Evolutionary conservation across 495 filamentous ascomycete genomes (phyloP).

Genomic region (Penicillium subrubescens): DNA sequence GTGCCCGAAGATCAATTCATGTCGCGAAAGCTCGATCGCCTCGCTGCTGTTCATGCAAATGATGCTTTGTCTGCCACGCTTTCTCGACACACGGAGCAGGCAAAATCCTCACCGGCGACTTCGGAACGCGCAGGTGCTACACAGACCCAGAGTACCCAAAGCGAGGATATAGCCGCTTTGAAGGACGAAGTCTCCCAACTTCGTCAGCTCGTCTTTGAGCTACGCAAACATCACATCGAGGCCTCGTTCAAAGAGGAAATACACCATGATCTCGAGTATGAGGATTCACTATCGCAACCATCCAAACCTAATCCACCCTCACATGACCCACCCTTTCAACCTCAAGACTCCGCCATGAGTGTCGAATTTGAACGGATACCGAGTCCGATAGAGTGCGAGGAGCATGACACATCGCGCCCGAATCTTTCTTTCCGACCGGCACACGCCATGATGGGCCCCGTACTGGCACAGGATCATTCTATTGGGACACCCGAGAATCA

Average conservation of each 20-base stretch:
- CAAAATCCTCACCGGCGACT: not conserved
- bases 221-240: slow-evolving; percentile 29
- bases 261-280: slow-evolving; percentile 5
- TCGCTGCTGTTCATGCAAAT: slow-evolving; percentile 31
- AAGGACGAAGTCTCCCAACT: slow-evolving; percentile 39
- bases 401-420: slow-evolving; percentile 1
- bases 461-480: not conserved
- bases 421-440: slow-evolving; percentile 5
- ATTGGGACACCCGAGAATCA: not conserved
- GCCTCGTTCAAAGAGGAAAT: slow-evolving; percentile 17
- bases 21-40: slow-evolving; percentile 21
- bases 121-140: not conserved
- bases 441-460: slow-evolving; percentile 3
- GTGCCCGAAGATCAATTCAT: slow-evolving; percentile 16
- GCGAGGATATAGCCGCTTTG: slow-evolving; percentile 32
- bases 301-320: not conserved
- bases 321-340: not conserved
- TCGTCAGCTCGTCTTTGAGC: slow-evolving; percentile 36
- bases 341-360: slow-evolving; percentile 10
- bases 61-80: slow-evolving; percentile 30
- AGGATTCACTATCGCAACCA: not conserved
- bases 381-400: slow-evolving; percentile 5
- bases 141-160: slow-evolving; percentile 1
- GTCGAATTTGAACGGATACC: slow-evolving; percentile 22
- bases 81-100: slow-evolving; percentile 1